phyloP scores from a whole-genome alignment of 2,329 filamentous ascomycete genomes.

The Paradendryphiella salina region DNA sequence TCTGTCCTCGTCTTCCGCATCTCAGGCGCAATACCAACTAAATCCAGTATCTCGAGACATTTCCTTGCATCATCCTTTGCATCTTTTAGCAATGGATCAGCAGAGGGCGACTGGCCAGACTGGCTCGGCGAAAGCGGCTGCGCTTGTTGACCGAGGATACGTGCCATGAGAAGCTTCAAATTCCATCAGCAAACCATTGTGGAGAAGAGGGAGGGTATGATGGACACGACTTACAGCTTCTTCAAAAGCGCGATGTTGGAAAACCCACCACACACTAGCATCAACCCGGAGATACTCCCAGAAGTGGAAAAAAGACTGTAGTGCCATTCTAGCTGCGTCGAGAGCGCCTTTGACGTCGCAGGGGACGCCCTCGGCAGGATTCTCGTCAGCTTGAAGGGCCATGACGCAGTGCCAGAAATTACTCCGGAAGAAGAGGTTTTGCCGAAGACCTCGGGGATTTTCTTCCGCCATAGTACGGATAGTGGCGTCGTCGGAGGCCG shows the following conservation, averaged over 20 bases:
- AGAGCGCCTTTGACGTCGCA: slow-evolving; percentile 69
- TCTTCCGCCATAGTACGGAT: slow-evolving; percentile 61
- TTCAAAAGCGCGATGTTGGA: slow-evolving; percentile 78
- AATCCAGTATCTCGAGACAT: slow-evolving; percentile 53
- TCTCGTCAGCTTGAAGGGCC: slow-evolving; percentile 74
- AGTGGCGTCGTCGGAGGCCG: slow-evolving; percentile 66
- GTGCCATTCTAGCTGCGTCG: slow-evolving; percentile 75
- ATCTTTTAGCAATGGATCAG: slow-evolving; percentile 40
- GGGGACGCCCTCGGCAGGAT: slow-evolving; percentile 55
- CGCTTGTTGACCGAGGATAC: slow-evolving; percentile 45
- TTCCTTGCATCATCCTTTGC: slow-evolving; percentile 51
- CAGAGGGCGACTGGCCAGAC: slow-evolving; percentile 32
- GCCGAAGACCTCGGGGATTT: slow-evolving; percentile 69
- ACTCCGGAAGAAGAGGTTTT: slow-evolving; percentile 77
- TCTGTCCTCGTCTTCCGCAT: slow-evolving; percentile 55
- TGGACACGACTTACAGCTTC: slow-evolving; percentile 66
- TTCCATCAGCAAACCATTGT: neutral
- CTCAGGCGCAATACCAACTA: slow-evolving; percentile 50
- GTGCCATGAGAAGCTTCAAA: slow-evolving; percentile 45
- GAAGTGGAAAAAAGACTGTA: slow-evolving; percentile 74
- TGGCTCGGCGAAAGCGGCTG: slow-evolving; percentile 34
- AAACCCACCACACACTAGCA: slow-evolving; percentile 81
- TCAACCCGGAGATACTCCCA: slow-evolving; percentile 70
- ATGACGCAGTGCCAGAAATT: slow-evolving; percentile 84
- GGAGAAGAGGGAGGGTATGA: neutral